Conservation (phyloP, 1,284 basidiomycete species). For the Fomitopsis palustris region DNA sequence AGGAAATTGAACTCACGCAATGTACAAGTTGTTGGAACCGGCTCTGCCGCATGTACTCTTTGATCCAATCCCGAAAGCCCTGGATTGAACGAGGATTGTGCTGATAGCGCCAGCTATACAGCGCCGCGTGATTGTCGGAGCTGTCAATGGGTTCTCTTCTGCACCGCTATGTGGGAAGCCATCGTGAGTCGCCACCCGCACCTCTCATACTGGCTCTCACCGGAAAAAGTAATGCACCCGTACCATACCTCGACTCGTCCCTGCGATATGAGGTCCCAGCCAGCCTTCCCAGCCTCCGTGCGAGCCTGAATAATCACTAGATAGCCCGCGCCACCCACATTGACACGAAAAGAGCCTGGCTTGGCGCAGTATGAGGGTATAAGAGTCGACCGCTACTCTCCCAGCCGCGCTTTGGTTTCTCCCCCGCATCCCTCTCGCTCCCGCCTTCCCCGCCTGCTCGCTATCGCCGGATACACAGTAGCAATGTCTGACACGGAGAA, state of each 20-base stretch:
- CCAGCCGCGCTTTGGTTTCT: neutral
- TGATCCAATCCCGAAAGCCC: neutral
- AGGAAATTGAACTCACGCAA: neutral
- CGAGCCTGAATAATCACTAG: constrained; percentile 6
- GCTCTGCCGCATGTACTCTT: neutral
- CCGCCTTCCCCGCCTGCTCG: neutral
- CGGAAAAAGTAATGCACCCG: neutral
- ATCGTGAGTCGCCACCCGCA: neutral
- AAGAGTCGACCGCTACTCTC: constrained; percentile 6
- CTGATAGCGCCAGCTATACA: neutral
- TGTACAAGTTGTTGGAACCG: neutral
- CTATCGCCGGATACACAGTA: neutral
- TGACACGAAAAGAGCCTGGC: neutral
- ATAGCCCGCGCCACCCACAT: neutral
- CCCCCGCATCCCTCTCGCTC: neutral
- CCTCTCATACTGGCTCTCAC: neutral
- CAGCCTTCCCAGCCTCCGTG: constrained; percentile 8
- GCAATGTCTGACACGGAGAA: constrained; percentile 5
- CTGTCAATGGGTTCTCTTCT: neutral
- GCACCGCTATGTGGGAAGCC: neutral
- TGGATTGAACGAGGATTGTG: neutral
- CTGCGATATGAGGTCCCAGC: neutral
- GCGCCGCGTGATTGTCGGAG: neutral
- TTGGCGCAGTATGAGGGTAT: constrained; percentile 1
- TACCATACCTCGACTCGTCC: neutral